Evolutionary conservation across 169 alveolate genomes (phyloP), one percentile per base, ranked within the genome.

Genomic region (Cryptosporidium sp.): DNA sequence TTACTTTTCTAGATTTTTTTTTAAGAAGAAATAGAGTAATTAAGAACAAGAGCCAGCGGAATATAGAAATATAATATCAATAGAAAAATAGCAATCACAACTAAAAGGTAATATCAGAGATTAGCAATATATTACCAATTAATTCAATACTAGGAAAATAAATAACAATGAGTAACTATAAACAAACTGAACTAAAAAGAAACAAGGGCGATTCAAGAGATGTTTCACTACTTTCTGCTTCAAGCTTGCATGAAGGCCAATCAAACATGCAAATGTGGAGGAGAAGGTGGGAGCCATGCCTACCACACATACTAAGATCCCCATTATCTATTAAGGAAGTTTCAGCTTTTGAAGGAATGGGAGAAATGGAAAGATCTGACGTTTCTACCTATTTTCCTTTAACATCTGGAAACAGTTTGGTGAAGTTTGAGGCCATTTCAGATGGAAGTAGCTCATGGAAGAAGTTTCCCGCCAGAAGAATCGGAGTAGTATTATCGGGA

Each of bases 401-500:
- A 18, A 80, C 89, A 7, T 31, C 39, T 29, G 67, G 62, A 7
- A 62, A 31, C 18, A 31, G 39, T 2, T 39, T 80, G 23, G 75
- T 80, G 9, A 65, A 80, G 68, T 80, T 80, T 26, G 75, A 65
- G 51, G 75, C 89, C 1, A 62, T 65, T 26, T 80, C 89, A 12
- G 89, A 80, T 12, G 45, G 69, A 14, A 58, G 71, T 29, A 37
- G 68, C 60, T 62, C 89, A 18, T 80, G 89, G 89, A 16, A 26
- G 29, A 60, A 62, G 45, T 80, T 45, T 37, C 89, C 89, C 12
- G 80, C 89, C 18, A 80, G 89, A 73, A 70, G 91, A 44, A 42
- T 86, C 18, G 97, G 95, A 65, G 93, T 93, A 33, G 96, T 95
- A 0, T 89, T 95, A 1, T 91, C 95, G 60, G 97, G 97, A 48